Conservation (phyloP, 306 rosid species). For the Inga laurina region DNA sequence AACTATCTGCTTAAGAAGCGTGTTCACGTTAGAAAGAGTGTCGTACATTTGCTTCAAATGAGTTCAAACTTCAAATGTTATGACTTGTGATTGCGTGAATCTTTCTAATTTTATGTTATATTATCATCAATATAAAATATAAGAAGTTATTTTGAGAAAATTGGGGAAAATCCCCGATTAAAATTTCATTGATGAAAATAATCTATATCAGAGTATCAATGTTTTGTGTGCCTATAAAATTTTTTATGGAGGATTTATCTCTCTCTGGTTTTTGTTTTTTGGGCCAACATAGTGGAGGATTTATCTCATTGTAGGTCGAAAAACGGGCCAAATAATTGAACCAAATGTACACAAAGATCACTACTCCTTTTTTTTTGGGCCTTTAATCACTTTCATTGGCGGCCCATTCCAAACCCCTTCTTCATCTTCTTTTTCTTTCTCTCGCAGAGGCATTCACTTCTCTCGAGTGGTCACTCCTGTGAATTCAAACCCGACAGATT, state of each 20-base stretch:
- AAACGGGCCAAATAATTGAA: background rate
- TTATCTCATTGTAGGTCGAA: background rate
- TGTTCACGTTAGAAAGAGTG: background rate
- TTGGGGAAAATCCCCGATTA: no score
- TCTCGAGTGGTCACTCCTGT: constrained; percentile 49
- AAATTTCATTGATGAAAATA: no score
- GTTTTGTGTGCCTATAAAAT: no score
- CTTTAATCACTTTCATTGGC: background rate
- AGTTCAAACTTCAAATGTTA: background rate
- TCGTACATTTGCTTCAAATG: background rate
- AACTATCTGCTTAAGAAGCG: background rate
- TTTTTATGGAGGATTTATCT: no score
- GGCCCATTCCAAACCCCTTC: constrained; percentile 7
- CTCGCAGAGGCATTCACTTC: constrained; percentile 50
- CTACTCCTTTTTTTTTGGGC: no score
- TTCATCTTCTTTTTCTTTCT: constrained; percentile 37
- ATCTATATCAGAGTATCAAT: no score
- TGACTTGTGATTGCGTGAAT: background rate
- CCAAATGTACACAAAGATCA: no score
- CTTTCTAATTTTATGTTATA: background rate
- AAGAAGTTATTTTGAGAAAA: no score
- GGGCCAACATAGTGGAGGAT: no score
- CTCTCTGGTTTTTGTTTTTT: no score
- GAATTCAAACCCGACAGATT: constrained; percentile 56
- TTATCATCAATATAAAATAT: no score